A percentile compares a stretch with the other conserved stretches of the same genome.
Evolutionary conservation across 306 rosid genomes (phyloP).

Genomic region (Medicago arabica): DNA sequence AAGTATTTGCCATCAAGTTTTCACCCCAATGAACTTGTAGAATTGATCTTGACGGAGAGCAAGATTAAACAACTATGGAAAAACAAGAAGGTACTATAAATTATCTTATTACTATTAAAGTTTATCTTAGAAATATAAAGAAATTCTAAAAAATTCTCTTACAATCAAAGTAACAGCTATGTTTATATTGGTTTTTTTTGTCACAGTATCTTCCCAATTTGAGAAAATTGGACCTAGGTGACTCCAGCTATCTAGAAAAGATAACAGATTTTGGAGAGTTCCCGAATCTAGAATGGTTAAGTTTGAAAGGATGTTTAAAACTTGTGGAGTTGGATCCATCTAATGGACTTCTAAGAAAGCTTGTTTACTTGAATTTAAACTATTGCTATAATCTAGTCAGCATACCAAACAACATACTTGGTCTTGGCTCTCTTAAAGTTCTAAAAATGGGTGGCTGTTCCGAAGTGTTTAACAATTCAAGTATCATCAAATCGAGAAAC

Average conservation of each 20-base stretch:
- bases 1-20: slow-evolving; percentile 4
- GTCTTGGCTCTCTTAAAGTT: neutral
- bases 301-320: neutral
- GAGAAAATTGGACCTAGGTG: neutral
- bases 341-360: neutral
- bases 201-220: neutral
- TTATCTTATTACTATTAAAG: neutral
- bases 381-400: neutral
- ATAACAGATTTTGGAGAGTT: neutral
- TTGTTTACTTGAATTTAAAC: neutral
- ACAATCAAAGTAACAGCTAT: neutral
- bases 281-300: neutral
- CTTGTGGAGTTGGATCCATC: neutral
- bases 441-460: neutral
- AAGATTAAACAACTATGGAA: slow-evolving; percentile 30
- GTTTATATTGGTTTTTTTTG: too few species aligned
- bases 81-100: slow-evolving; percentile 13
- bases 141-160: neutral
- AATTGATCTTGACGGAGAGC: neutral
- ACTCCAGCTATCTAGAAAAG: neutral
- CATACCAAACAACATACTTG: neutral
- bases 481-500: neutral
- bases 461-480: neutral
- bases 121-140: neutral
- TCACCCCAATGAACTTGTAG: slow-evolving; percentile 14